Evolutionary conservation across 2,329 filamentous ascomycete genomes (phyloP).

Genomic region (Talaromyces sp.): DNA sequence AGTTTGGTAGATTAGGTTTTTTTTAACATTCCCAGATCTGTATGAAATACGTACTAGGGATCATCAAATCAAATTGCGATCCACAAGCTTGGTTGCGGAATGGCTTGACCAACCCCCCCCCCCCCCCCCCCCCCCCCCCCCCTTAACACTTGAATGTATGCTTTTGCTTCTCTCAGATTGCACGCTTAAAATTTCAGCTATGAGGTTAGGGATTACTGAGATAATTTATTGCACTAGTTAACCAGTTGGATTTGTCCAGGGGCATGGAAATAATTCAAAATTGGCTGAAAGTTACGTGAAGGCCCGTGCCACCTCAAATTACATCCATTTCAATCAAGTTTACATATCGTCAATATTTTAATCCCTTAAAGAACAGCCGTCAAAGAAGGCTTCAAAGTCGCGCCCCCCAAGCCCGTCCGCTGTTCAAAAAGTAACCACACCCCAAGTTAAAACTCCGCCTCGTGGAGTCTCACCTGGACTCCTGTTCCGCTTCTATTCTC

Average conservation of each 20-base stretch:
- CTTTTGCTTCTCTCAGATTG: background rate
- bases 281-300: background rate
- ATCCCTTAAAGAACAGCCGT: background rate
- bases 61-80: background rate
- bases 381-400: background rate
- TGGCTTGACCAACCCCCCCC: background rate
- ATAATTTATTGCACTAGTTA: background rate
- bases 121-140: too few species aligned
- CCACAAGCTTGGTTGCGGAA: background rate
- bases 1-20: background rate
- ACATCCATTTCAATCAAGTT: background rate
- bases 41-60: background rate
- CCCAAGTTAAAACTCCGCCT: background rate
- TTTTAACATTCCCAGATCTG: background rate
- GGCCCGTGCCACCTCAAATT: background rate
- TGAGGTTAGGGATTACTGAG: background rate
- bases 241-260: too few species aligned
- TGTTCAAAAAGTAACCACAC: background rate
- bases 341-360: background rate
- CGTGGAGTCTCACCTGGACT: slow-evolving; percentile 8
- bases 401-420: background rate
- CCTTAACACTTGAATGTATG: background rate
- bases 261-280: background rate
- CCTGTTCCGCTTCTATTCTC: slow-evolving; percentile 11
- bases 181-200: background rate